Evolutionary conservation across 352 stramenopile genomes (phyloP), one percentile per base, ranked within the genome.

Genomic region (Phytophthora foliorum): DNA sequence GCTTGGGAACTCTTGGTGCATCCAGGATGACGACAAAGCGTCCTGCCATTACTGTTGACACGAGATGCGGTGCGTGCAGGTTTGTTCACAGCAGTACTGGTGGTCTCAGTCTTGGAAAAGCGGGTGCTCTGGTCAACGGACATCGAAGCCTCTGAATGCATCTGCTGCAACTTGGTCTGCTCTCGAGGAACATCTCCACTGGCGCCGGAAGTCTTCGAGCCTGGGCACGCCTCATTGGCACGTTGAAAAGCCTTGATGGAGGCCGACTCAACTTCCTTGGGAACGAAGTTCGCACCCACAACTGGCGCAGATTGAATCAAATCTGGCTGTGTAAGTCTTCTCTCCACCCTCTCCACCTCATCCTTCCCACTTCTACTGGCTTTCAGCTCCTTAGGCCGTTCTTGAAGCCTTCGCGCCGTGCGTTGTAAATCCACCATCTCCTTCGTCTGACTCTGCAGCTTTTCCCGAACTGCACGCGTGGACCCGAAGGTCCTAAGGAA

Each of bases 401-500:
- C n/a, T 14, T 44, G 38, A 44, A 22, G 14, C 14, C 6, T 22
- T 21, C 21, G 38, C 38, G 16, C 38, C 14, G 17, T 10, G 14
- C 17, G 38, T 22, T 19, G 14, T 44, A 44, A 21, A 9, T 22
- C 38, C 38, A 44, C 49, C 19, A 56, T 44, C 29, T 22, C 38
- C 16, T 56, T 22, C 13, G 4, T 16, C 32, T 46, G 51, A 46
- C 10, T n/a, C 21, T 45, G 29, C 1, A 45, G 21, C 21, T 34
- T 44, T 24, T 38, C 34, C 1, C 14, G 16, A 17, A 49, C 52
- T 27, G 21, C 52, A 24, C 34, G 32, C 8, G 52, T 59, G 7
- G 52, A 59, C 4, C 38, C 38, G 24, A 46, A 59, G 6, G 52
- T 49, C 14, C 36, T 48, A 14, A 59, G 22, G 36, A 59, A 59